These are phyloP conservation scores for Xylariaceae sp. DNA, from an alignment of 2,329 filamentous ascomycete species.

Conservation along the genomic window DNA sequence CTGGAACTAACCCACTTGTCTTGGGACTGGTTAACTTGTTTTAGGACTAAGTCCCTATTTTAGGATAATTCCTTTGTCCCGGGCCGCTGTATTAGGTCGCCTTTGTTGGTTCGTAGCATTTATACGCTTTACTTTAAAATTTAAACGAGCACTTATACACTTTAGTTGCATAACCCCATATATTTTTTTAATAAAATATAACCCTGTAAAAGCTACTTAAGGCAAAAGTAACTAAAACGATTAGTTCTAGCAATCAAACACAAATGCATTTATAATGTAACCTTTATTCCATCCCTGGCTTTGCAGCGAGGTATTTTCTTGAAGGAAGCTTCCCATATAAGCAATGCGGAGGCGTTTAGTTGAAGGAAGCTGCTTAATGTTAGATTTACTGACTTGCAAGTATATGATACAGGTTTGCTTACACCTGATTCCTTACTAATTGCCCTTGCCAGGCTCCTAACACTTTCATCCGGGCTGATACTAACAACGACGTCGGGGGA, in stretches of 20 bases:
- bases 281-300: constrained; percentile 72
- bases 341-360: constrained; percentile 63
- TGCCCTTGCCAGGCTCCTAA: constrained; percentile 58
- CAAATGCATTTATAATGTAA: constrained; percentile 72
- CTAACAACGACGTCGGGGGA: constrained; percentile 58
- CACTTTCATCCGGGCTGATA: constrained; percentile 57
- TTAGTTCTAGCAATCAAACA: constrained; percentile 46
- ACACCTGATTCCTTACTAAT: constrained; percentile 62
- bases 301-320: constrained; percentile 60
- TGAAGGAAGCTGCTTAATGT: constrained; percentile 45
- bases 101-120: too few species aligned
- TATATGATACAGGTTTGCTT: constrained; percentile 28
- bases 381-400: background rate
- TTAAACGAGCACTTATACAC: too few species aligned
- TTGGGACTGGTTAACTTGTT: too few species aligned
- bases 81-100: too few species aligned
- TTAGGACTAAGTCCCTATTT: too few species aligned
- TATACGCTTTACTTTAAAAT: too few species aligned
- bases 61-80: too few species aligned
- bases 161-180: too few species aligned
- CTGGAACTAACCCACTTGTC: too few species aligned
- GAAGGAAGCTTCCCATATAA: constrained; percentile 77
- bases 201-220: too few species aligned
- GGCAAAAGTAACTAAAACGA: too few species aligned
- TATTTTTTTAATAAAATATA: too few species aligned